Conservation (phyloP, 2,329 filamentous ascomycete species). For the Dichotomopilus funicola region DNA sequence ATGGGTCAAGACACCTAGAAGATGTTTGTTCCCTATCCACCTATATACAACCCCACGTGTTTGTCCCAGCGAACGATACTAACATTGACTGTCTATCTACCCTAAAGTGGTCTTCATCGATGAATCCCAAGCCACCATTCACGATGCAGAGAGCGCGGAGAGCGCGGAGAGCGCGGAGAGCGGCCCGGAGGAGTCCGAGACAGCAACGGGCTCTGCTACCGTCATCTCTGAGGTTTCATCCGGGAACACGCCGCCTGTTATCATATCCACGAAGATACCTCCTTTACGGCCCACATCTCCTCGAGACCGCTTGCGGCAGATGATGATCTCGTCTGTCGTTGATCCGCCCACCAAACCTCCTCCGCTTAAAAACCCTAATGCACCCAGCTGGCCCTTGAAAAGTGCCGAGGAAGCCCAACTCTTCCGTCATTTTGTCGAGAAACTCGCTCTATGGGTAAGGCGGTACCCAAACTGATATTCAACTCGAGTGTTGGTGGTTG, state of each 20-base stretch:
- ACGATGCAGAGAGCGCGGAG: constrained; percentile 10
- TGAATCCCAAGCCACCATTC: constrained; percentile 19
- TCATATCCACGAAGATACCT: not conserved
- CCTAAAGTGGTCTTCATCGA: constrained; percentile 26
- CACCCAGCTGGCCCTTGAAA: constrained; percentile 24
- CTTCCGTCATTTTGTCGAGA: constrained; percentile 30
- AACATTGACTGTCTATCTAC: constrained; percentile 3
- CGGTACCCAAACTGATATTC: not conserved
- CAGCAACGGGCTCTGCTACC: constrained; percentile 3
- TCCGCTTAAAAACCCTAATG: too few relatives aligned
- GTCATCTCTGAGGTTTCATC: constrained; percentile 1
- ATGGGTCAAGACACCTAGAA: constrained; percentile 30
- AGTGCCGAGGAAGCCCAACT: constrained; percentile 26
- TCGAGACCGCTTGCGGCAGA: constrained; percentile 9
- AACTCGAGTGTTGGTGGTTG: too few relatives aligned
- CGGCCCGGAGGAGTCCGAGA: constrained; percentile 16
- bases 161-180: constrained; percentile 13
- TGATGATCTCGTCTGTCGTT: constrained; percentile 10
- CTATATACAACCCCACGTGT: not conserved
- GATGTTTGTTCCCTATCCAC: constrained; percentile 17
- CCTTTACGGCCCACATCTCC: constrained; percentile 5
- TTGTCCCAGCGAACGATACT: not conserved
- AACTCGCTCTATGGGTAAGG: constrained; percentile 32
- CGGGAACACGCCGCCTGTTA: not conserved
- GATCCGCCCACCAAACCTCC: not conserved